phyloP scores from a whole-genome alignment of 768 basidiomycete species.

The Tephrocybe sp. region DNA sequence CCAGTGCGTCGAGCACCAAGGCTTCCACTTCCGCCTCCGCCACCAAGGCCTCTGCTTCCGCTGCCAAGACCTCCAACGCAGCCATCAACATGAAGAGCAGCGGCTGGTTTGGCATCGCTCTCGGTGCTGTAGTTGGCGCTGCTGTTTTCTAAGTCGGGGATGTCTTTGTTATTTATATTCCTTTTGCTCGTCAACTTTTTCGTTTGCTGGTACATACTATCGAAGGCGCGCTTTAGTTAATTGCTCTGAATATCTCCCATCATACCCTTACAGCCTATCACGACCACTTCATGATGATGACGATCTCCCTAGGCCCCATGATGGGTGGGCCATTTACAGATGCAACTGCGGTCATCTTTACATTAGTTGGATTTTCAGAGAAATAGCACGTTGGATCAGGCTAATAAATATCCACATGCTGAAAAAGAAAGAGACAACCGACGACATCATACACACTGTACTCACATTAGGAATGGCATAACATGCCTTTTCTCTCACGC shows the following conservation, averaged over 20 bases:
- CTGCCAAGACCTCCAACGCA: slow-evolving; percentile 17
- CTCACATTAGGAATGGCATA: too few species aligned
- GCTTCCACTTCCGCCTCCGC: slow-evolving; percentile 16
- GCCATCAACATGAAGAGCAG: slow-evolving; percentile 26
- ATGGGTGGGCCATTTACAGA: background rate
- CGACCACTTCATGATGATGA: background rate
- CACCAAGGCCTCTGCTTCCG: slow-evolving; percentile 14
- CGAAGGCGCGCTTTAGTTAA: background rate
- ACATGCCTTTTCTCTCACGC: too few species aligned
- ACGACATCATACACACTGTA: too few species aligned
- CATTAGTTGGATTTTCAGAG: too few species aligned
- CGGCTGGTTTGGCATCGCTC: slow-evolving; percentile 30
- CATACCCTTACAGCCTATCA: background rate
- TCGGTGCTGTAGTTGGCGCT: slow-evolving; percentile 33
- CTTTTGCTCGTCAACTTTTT: background rate
- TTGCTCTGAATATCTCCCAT: background rate
- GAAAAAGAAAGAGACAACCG: too few species aligned
- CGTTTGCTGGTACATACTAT: background rate
- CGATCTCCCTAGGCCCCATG: background rate
- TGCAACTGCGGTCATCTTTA: too few species aligned
- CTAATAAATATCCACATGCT: too few species aligned
- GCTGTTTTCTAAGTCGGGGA: slow-evolving; percentile 30
- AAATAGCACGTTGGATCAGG: too few species aligned
- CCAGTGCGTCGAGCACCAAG: slow-evolving; percentile 19
- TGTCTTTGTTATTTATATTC: slow-evolving; percentile 4